Conservation (phyloP, 2,329 filamentous ascomycete genomes). For the Coniella lustricola region DNA sequence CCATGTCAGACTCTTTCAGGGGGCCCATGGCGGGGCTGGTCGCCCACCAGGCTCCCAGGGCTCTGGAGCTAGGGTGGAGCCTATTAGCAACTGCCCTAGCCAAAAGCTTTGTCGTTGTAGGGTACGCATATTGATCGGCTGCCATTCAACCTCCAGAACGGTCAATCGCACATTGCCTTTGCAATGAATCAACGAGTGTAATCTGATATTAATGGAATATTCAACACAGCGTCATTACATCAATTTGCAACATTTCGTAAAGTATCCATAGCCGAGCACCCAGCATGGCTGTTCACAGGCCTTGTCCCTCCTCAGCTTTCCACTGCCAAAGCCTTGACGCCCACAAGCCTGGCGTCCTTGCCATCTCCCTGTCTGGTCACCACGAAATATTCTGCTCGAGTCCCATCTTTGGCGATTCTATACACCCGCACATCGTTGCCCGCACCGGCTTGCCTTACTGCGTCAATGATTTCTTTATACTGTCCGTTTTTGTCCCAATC, state of each 20-base stretch:
- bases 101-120: neutral
- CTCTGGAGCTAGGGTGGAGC: neutral
- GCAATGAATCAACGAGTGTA: too few species aligned
- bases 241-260: neutral
- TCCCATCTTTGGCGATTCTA: constrained; percentile 53
- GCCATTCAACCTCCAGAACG: neutral
- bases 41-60: neutral
- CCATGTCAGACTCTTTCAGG: neutral
- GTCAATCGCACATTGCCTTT: neutral
- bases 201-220: too few species aligned
- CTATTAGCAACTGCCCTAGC: neutral
- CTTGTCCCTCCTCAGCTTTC: constrained; percentile 48
- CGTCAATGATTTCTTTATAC: constrained; percentile 63
- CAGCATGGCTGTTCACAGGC: too few species aligned
- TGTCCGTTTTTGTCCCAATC: constrained; percentile 68
- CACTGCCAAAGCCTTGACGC: constrained; percentile 69
- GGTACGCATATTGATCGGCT: neutral
- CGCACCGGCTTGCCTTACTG: constrained; percentile 56
- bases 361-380: constrained; percentile 54
- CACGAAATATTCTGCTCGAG: constrained; percentile 73
- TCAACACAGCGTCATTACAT: too few species aligned
- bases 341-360: constrained; percentile 58
- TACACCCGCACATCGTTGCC: constrained; percentile 71
- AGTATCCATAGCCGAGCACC: too few species aligned
- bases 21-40: neutral